These are phyloP conservation scores for Suillus placidus DNA, from an alignment of 768 basidiomycete species.

Conservation along the genomic window DNA sequence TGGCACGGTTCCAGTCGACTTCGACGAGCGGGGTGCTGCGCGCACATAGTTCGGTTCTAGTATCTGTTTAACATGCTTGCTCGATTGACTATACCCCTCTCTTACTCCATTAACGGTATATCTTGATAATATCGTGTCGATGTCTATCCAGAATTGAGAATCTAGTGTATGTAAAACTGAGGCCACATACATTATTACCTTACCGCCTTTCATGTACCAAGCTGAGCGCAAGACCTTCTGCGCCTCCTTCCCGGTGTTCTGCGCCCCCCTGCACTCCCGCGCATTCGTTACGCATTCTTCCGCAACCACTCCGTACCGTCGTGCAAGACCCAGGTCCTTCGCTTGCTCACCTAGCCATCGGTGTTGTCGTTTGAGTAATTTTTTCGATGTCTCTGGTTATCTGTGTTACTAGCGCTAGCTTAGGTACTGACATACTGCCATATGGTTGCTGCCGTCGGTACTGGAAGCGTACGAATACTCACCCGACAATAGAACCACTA, in stretches of 20 bases:
- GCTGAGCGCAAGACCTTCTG: background rate
- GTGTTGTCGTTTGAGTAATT: background rate
- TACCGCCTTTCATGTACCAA: background rate
- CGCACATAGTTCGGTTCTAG: background rate
- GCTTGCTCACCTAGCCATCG: background rate
- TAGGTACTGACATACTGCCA: background rate
- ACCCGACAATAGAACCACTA: background rate
- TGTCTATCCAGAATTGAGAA: background rate
- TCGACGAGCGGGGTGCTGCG: slow-evolving; percentile 5
- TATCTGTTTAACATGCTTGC: background rate
- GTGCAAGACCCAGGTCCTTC: background rate
- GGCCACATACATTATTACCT: background rate
- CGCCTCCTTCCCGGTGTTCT: background rate
- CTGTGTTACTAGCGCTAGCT: background rate
- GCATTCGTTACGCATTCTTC: background rate
- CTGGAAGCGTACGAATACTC: background rate
- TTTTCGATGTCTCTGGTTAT: background rate
- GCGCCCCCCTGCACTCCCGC: background rate
- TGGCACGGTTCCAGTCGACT: slow-evolving; percentile 29
- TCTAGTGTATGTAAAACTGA: background rate
- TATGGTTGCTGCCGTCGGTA: background rate
- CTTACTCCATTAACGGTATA: too few species aligned
- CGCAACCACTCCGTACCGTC: background rate
- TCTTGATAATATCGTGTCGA: background rate
- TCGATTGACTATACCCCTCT: background rate